phyloP scores from a whole-genome alignment of 2,329 filamentous ascomycete species.

The Cordyceps cicadae region DNA sequence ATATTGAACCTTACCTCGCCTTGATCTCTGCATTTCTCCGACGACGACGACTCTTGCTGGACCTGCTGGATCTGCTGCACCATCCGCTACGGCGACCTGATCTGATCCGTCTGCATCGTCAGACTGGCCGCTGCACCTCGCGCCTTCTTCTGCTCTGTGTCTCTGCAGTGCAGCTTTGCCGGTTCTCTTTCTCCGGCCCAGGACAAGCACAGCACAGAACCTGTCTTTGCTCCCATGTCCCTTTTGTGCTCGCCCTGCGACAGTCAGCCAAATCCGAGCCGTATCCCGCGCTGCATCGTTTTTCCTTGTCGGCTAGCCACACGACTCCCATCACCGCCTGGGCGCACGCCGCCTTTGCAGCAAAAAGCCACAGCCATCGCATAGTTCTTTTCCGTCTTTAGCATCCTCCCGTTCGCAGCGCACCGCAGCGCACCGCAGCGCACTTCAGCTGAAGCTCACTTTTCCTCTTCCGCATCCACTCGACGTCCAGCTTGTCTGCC shows the following conservation, averaged over 20 bases:
- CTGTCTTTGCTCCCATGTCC: not conserved
- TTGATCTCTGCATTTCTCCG: not conserved
- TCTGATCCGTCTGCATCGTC: not conserved
- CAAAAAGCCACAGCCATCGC: not conserved
- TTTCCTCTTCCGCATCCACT: not conserved
- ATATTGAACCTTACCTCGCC: not conserved
- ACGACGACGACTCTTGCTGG: not conserved
- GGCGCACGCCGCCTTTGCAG: not conserved
- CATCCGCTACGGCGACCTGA: not conserved
- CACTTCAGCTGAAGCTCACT: conserved; percentile 13
- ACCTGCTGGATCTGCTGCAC: not conserved
- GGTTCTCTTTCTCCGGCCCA: not conserved
- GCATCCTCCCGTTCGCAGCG: conserved; percentile 4
- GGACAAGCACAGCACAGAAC: not conserved
- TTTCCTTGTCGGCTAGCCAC: not conserved
- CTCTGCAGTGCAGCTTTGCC: not conserved
- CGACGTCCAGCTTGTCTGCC: not conserved
- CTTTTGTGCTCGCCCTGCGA: not conserved
- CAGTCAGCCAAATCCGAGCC: not conserved
- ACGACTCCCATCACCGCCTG: not conserved
- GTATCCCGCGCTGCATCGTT: not conserved
- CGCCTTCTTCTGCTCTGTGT: not conserved
- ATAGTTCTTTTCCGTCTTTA: not conserved
- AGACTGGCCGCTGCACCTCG: not conserved
- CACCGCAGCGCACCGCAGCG: conserved; percentile 4